Evolutionary conservation across 1,139 yeast genomes (phyloP).

Genomic region (Suhomyces panamericanus): DNA sequence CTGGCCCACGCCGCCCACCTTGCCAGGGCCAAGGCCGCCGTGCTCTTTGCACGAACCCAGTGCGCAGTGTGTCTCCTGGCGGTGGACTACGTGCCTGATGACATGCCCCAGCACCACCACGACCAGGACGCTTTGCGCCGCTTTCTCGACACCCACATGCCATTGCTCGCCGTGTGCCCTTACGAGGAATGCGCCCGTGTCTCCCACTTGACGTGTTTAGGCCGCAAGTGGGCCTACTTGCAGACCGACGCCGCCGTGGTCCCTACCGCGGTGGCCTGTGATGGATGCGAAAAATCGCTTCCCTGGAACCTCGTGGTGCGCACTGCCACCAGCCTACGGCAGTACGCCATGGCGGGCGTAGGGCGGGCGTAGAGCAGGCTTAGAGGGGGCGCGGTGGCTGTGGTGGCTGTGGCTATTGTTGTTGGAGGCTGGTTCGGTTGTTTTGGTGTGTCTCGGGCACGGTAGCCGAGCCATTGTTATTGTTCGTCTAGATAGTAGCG

Average conservation of each 20-base stretch:
- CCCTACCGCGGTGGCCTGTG: conserved; percentile 8
- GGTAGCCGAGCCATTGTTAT: no score
- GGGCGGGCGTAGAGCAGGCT: no score
- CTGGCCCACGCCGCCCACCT: not conserved
- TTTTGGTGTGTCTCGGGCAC: no score
- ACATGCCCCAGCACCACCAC: conserved; percentile 4
- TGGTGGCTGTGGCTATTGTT: no score
- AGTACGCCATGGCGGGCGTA: conserved; percentile 9
- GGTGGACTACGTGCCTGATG: conserved; percentile 35
- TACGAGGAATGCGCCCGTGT: conserved; percentile 31
- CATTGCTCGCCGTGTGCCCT: conserved; percentile 38
- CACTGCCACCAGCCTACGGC: conserved; percentile 13
- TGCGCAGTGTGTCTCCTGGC: conserved; percentile 31
- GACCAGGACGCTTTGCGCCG: not conserved
- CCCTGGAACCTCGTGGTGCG: conserved; percentile 11
- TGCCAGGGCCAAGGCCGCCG: conserved; percentile 1
- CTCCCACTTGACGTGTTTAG: conserved; percentile 49
- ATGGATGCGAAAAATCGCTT: conserved; percentile 3
- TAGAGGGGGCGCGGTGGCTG: no score
- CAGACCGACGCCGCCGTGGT: conserved; percentile 14
- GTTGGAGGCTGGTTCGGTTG: no score
- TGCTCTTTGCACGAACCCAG: conserved; percentile 12
- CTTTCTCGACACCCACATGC: conserved; percentile 7
- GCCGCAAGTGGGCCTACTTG: conserved; percentile 18
- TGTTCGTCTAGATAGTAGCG: no score